Base-by-base conservation (phyloP, 2,329 filamentous ascomycete genomes). In the Pleurostoma richardsiae region DNA sequence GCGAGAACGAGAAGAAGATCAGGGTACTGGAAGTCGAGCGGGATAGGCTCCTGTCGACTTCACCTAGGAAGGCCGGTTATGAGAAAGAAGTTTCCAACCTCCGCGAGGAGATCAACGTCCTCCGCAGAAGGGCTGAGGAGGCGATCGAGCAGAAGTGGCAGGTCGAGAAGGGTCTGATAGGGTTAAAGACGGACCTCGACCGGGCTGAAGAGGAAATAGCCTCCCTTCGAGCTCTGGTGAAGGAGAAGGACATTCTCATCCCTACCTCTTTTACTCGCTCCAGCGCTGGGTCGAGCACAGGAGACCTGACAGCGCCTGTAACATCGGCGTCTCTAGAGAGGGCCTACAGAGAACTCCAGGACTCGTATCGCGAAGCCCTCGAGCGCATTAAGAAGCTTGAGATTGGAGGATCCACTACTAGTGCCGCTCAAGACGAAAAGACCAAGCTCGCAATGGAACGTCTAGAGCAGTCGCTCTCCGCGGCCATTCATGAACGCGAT, bases 101-200 rank as follows among this genome's bases (percentile, higher is more conserved):
- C 40, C 85, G 90, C 49, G 83, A 86, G 28, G 94, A 99, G 63
- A 87, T 99, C 52, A 88, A 87, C 44, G 79, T 86, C 11, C 76
- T 99, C 47, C 84, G 94, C 40, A 85, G 85, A 51, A 83, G 94
- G 45, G 92, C 92, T 30, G 92, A 99, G 58, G 92, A 97, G 53
- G 92, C 92, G 11, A 78, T 97, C 10, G 90, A 96, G 60, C 88
- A 95, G 59, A 97, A 97, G 67, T 97, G 89, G 85, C 87, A 95
- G 62, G 92, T 91, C 51, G 92, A 96, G 68, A 95, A 95, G 68
- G 90, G 90, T 19, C 73, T 97, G 2, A 79, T 82, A 44, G 90
- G 91, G 46, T 71, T 97, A 47, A 95, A 96, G 71, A 96, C 96
- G 87, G 92, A 97, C 61, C 80, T 99, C 39, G 94, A 97, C 66